A percentile compares a stretch with the other conserved stretches of the same genome.
Conservation (phyloP, 768 basidiomycete genomes). For the Boletus sp. region DNA sequence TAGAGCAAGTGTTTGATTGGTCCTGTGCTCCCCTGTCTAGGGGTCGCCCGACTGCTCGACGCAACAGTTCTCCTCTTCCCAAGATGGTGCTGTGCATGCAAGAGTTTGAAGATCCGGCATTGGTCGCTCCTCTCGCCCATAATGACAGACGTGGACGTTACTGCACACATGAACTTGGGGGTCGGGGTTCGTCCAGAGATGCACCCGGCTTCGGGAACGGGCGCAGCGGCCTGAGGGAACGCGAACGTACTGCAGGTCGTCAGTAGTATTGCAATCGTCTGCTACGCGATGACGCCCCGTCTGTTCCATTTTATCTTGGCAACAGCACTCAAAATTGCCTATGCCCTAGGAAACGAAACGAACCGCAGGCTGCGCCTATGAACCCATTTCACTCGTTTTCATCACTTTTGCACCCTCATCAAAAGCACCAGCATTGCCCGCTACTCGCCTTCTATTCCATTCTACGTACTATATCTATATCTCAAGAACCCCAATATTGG, state of each 20-base stretch:
- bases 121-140: conserved; percentile 19
- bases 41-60: conserved; percentile 47
- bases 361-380: conserved; percentile 25
- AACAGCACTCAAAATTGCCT: conserved; percentile 13
- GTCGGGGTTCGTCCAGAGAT: conserved; percentile 35
- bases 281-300: conserved; percentile 1
- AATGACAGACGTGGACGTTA: conserved; percentile 50
- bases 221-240: conserved; percentile 57
- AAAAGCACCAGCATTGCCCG: conserved; percentile 26
- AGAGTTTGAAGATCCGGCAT: conserved; percentile 31
- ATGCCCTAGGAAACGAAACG: conserved; percentile 12
- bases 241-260: conserved; percentile 33
- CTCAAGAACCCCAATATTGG: conserved; percentile 31
- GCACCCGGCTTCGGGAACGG: conserved; percentile 64
- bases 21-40: conserved; percentile 38
- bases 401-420: conserved; percentile 21
- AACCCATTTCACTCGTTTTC: conserved; percentile 11
- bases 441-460: conserved; percentile 28
- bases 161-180: conserved; percentile 52
- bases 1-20: conserved; percentile 49
- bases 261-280: conserved; percentile 17
- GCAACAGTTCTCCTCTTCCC: conserved; percentile 58
- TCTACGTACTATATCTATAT: conserved; percentile 37
- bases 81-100: conserved; percentile 41
- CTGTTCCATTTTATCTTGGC: neutral